These are phyloP conservation scores for Arachis monticola DNA, from an alignment of 331 rosid genomes.

Conservation along the genomic window DNA sequence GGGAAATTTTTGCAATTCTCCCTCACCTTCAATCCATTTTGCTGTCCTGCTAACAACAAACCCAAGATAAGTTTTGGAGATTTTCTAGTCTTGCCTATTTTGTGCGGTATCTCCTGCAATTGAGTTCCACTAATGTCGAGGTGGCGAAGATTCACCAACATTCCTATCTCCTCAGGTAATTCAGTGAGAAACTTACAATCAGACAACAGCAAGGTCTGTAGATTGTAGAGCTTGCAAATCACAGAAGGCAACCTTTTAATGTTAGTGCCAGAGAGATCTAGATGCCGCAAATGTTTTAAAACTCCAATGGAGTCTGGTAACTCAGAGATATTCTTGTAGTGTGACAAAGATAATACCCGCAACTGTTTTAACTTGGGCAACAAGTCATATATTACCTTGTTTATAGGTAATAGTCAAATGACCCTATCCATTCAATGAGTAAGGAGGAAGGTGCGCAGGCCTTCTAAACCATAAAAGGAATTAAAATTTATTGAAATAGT, in stretches of 20 bases:
- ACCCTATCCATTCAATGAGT: not conserved
- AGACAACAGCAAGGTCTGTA: slow-evolving; percentile 16
- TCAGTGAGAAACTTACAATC: not conserved
- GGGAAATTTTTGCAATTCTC: not conserved
- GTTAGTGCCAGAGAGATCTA: slow-evolving; percentile 27
- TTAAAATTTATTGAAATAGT: slow-evolving; percentile 15
- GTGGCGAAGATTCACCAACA: slow-evolving; percentile 29
- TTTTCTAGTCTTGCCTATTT: not conserved
- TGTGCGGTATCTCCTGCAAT: not conserved
- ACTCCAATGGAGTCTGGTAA: slow-evolving; percentile 24
- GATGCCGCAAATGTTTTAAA: slow-evolving; percentile 9
- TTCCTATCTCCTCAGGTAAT: slow-evolving; percentile 35
- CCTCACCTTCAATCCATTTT: not conserved
- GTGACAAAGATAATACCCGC: slow-evolving; percentile 20
- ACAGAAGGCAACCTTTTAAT: slow-evolving; percentile 24
- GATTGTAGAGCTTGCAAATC: slow-evolving; percentile 35
- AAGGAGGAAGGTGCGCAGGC: slow-evolving; percentile 26
- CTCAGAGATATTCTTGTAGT: slow-evolving; percentile 13
- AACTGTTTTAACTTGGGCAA: slow-evolving; percentile 5
- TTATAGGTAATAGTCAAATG: not conserved
- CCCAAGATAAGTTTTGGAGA: slow-evolving; percentile 6
- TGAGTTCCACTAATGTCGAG: not conserved
- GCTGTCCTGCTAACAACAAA: slow-evolving; percentile 2
- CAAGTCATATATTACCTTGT: slow-evolving; percentile 18
- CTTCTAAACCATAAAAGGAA: not conserved